Conservation (phyloP, 306 rosid species). For the Oxytropis ochrocephala region DNA sequence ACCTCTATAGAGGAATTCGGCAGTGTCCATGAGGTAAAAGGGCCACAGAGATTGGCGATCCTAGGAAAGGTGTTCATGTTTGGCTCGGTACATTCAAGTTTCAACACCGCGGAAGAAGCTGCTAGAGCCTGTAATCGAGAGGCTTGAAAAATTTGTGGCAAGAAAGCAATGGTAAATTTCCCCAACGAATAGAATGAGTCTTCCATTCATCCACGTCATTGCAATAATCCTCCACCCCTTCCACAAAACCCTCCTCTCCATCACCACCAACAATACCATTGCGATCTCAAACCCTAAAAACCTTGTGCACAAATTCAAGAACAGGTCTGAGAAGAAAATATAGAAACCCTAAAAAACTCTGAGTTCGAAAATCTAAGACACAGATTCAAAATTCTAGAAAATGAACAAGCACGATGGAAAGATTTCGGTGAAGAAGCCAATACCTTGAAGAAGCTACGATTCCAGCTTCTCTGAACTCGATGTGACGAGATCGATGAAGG, state of each 20-base stretch:
- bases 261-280: background rate
- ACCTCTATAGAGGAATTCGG: constrained; percentile 70
- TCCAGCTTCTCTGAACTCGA: too few relatives aligned
- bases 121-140: constrained; percentile 81
- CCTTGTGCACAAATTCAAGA: background rate
- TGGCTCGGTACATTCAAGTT: constrained; percentile 92
- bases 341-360: too few relatives aligned
- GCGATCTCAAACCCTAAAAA: background rate
- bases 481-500: too few relatives aligned
- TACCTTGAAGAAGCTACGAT: too few relatives aligned
- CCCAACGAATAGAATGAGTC: constrained; percentile 44
- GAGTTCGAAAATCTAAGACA: too few relatives aligned
- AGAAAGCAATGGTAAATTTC: constrained; percentile 79
- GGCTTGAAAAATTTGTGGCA: constrained; percentile 75
- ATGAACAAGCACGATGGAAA: too few relatives aligned
- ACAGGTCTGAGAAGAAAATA: too few relatives aligned
- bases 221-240: too few relatives aligned
- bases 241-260: background rate
- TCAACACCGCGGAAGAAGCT: constrained; percentile 76
- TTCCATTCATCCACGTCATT: background rate
- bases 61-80: constrained; percentile 75
- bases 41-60: constrained; percentile 93
- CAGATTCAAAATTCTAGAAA: too few relatives aligned
- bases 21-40: constrained; percentile 93
- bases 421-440: too few relatives aligned